Evolutionary conservation across 768 basidiomycete species (phyloP), one percentile per base, ranked within the genome.

Genomic region (button mushroom (Agaricus bisporus)): DNA sequence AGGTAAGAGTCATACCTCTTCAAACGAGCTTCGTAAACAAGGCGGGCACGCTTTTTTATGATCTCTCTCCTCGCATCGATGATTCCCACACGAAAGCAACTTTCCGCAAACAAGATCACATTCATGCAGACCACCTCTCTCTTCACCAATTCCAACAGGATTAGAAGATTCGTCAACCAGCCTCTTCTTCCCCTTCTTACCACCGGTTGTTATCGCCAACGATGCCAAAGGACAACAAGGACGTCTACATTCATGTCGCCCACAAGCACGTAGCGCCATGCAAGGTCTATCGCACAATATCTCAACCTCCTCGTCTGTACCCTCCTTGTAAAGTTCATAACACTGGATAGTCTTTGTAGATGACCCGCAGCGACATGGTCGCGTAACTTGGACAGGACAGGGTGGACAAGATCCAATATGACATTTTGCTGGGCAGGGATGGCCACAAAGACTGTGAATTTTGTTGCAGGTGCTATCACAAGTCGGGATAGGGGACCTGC

Each of bases 191-290:
- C 82, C 73, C 61, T 86, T 89, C 59, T 77, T 76, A 44, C 73
- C 63, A 15, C 54, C 45, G 17, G 67, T 57, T 18, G 66, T 56
- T 12, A 67, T 62, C 11, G 78, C 74, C 4, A 88, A 69, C 17
- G 77, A 80, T 0, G 92, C 87, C 0, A 98, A 78, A 0, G 97
- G 95, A 61, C 97, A 99, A 64, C 97, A 98, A 8, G 86, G 55
- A 3, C 94, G 78, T 15, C 76, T 74, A 64, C 97, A 98, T 57
- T 87, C 84, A 62, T 99, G 97, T 18, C 84, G 75, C 0, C 95
- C 91, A 63, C 97, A 98, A 7, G 81, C 77, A 14, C 93, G 81
- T 9, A 92, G 71, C 0, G 85, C 88, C 17, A 72, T 70, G 64
- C 97, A 99, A 1, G 84, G 80, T 29, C 81, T 78, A 52, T 92